Evolutionary conservation across 2,329 filamentous ascomycete genomes (phyloP).

Genomic region (Penicillium griseofulvum): DNA sequence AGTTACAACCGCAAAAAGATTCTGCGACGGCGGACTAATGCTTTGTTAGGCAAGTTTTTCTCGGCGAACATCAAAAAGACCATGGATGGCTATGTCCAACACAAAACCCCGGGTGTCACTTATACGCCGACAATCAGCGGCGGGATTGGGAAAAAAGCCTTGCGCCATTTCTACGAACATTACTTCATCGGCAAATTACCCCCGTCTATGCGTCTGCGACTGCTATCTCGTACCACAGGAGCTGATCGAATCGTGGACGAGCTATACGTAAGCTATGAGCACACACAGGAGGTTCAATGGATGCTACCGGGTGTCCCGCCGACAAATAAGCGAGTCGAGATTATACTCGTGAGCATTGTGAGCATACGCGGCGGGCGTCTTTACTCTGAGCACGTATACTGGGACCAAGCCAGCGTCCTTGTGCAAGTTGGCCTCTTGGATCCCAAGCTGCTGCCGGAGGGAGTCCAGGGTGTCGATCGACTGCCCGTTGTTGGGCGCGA

Average conservation of each 20-base stretch:
- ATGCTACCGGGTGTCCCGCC: conserved; percentile 58
- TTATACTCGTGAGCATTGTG: conserved; percentile 57
- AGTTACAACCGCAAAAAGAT: not conserved
- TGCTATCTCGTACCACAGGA: conserved; percentile 59
- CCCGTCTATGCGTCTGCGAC: conserved; percentile 51
- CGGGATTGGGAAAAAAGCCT: conserved; percentile 41
- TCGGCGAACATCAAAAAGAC: conserved; percentile 28
- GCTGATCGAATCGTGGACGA: conserved; percentile 62
- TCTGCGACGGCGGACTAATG: not conserved
- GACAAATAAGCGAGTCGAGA: conserved; percentile 57
- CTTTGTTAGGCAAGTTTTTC: conserved; percentile 32
- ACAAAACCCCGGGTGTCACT: conserved; percentile 31
- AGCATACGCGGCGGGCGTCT: conserved; percentile 54
- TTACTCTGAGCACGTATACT: conserved; percentile 59
- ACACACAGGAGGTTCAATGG: conserved; percentile 57
- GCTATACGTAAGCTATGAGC: conserved; percentile 56
- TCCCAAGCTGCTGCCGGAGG: conserved; percentile 53
- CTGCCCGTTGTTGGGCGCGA: conserved; percentile 43
- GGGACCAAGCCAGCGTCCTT: conserved; percentile 61
- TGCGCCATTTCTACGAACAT: conserved; percentile 54
- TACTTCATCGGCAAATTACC: conserved; percentile 56
- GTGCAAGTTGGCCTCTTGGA: conserved; percentile 59
- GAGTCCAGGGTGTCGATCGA: conserved; percentile 40
- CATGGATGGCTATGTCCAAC: conserved; percentile 32
- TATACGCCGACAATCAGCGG: conserved; percentile 40